Conservation (phyloP, 164 flowering plant genomes). For the Magnolia sinica region DNA sequence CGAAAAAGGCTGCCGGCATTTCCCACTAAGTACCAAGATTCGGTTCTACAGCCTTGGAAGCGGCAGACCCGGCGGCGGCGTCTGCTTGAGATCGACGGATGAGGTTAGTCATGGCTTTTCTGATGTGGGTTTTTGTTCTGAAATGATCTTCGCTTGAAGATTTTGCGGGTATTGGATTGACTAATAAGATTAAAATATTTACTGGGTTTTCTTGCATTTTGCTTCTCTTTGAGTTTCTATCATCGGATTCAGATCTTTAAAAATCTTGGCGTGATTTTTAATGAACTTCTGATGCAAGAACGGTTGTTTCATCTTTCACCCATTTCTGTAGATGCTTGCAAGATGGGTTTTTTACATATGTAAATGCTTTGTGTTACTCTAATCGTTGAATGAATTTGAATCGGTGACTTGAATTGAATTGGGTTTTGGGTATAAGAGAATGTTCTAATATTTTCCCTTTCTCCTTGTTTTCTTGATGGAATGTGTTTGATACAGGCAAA, state of each 20-base stretch:
- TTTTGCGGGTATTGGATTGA: background rate
- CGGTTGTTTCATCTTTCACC: background rate
- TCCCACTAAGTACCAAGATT: constrained; percentile 42
- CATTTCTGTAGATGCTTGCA: background rate
- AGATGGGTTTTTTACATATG: background rate
- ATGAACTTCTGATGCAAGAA: constrained; percentile 7
- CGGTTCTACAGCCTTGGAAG: constrained; percentile 44
- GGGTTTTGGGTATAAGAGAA: background rate
- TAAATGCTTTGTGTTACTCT: background rate
- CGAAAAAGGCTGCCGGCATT: constrained; percentile 34
- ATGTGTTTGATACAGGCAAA: background rate
- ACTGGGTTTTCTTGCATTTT: background rate
- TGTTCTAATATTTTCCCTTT: background rate
- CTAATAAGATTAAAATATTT: background rate
- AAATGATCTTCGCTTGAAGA: constrained; percentile 5
- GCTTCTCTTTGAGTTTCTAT: background rate
- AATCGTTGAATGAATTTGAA: background rate
- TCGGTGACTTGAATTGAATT: background rate
- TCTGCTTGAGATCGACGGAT: constrained; percentile 8
- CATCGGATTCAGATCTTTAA: constrained; percentile 2
- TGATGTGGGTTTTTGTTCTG: constrained; percentile 21
- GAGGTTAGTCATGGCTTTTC: constrained; percentile 12
- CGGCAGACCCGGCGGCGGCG: constrained; percentile 17
- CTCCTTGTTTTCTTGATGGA: background rate
- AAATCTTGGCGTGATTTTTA: constrained; percentile 3